Percentiles rank a stretch among this genome's conserved stretches.
These are phyloP conservation scores for Draba incana DNA, from an alignment of 345 rosid species.

Conservation along the genomic window DNA sequence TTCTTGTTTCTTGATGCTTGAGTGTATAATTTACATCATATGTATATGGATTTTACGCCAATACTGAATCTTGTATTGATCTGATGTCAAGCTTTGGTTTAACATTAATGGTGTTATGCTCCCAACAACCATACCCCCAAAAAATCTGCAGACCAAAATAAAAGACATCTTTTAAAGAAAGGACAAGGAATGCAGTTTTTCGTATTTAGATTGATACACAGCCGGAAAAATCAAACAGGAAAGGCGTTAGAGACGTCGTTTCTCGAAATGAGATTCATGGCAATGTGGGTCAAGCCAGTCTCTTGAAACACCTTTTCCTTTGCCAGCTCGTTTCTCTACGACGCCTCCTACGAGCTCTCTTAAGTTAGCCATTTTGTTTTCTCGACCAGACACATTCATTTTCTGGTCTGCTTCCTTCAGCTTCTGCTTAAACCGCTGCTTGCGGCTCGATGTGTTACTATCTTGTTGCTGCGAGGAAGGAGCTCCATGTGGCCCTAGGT, in stretches of 20 bases:
- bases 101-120: slow-evolving; percentile 11
- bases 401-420: slow-evolving; percentile 84
- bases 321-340: slow-evolving; percentile 45
- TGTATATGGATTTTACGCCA: background rate
- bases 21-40: slow-evolving; percentile 18
- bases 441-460: slow-evolving; percentile 57
- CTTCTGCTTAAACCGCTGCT: slow-evolving; percentile 84
- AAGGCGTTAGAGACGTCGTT: slow-evolving; percentile 20
- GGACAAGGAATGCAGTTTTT: background rate
- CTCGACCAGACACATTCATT: slow-evolving; percentile 66
- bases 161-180: background rate
- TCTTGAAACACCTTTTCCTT: slow-evolving; percentile 59
- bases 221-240: background rate
- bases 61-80: slow-evolving; percentile 3
- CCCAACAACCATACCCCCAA: slow-evolving; percentile 1
- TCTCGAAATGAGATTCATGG: slow-evolving; percentile 83
- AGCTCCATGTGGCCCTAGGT: slow-evolving; percentile 94
- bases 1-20: slow-evolving; percentile 20
- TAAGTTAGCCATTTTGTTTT: slow-evolving; percentile 81
- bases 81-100: background rate
- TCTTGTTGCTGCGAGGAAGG: slow-evolving; percentile 81
- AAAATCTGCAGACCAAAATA: background rate
- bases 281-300: slow-evolving; percentile 98
- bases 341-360: slow-evolving; percentile 77
- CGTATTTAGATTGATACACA: slow-evolving; percentile 23